Conservation (phyloP, 371 early-diverging fungal genomes). For the Quaeritorhiza haematococci region DNA sequence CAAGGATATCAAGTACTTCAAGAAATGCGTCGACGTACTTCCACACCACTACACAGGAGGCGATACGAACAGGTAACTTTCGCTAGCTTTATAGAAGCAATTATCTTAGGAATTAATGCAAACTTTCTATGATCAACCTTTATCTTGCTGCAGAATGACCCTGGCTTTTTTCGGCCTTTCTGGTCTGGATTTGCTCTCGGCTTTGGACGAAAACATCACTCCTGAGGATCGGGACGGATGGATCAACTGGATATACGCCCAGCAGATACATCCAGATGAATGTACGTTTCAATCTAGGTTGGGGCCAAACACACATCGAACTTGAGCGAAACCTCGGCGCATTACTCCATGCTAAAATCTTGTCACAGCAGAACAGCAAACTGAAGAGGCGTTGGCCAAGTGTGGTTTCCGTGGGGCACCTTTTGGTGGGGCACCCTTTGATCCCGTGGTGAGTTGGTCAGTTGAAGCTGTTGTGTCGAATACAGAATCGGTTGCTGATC, state of each 20-base stretch:
- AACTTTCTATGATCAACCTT: too few species aligned
- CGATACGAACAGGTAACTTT: conserved; percentile 75
- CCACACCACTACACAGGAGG: conserved; percentile 65
- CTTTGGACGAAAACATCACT: conserved; percentile 48
- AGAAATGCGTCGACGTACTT: conserved; percentile 62
- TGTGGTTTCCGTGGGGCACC: conserved; percentile 41
- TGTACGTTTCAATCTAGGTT: conserved; percentile 8
- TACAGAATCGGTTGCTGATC: not conserved
- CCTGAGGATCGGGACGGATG: conserved; percentile 56
- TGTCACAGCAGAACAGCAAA: not conserved
- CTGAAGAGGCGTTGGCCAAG: not conserved
- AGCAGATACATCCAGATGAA: conserved; percentile 59
- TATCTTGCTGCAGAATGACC: conserved; percentile 67
- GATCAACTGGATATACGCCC: conserved; percentile 95
- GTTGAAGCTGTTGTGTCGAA: not conserved
- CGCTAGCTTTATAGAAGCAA: too few species aligned
- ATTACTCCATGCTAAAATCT: conserved; percentile 1
- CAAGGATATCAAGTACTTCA: conserved; percentile 69
- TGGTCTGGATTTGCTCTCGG: conserved; percentile 73
- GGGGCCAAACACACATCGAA: too few species aligned
- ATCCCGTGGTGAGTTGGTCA: conserved; percentile 41
- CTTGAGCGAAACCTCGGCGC: too few species aligned
- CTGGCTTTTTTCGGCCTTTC: conserved; percentile 75
- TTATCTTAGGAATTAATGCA: too few species aligned
- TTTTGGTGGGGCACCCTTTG: conserved; percentile 58